These are phyloP conservation scores for Endocalyx cinctus DNA, from an alignment of 2,329 filamentous ascomycete species.

Conservation along the genomic window DNA sequence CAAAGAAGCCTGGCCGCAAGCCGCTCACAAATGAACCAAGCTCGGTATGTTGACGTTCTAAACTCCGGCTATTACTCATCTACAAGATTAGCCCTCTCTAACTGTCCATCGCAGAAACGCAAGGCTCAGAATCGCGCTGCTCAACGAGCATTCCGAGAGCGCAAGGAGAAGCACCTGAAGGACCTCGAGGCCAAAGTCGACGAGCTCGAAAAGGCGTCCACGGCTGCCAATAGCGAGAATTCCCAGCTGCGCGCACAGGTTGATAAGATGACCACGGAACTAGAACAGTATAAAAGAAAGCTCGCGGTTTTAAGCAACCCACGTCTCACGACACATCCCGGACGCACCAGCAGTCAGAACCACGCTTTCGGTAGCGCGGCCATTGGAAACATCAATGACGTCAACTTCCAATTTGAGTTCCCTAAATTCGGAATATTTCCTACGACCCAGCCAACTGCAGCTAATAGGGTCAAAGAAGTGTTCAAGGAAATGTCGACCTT, in stretches of 20 bases:
- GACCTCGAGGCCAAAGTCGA: constrained; percentile 76
- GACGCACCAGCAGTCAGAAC: constrained; percentile 41
- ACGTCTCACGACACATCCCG: constrained; percentile 20
- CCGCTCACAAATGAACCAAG: constrained; percentile 93
- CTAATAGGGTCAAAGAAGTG: constrained; percentile 10
- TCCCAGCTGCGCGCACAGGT: constrained; percentile 78
- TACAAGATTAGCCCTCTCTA: constrained; percentile 17
- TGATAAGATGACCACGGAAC: constrained; percentile 77
- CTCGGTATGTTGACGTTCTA: constrained; percentile 79
- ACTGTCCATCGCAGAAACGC: constrained; percentile 62
- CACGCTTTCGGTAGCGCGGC: constrained; percentile 41
- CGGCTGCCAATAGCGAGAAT: constrained; percentile 82
- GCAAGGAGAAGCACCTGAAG: constrained; percentile 87
- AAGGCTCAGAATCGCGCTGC: constrained; percentile 95
- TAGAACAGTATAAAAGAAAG: constrained; percentile 87
- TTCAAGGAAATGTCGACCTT: constrained; percentile 18
- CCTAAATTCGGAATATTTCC: constrained; percentile 82
- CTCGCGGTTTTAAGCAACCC: constrained; percentile 54
- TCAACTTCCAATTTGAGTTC: constrained; percentile 93
- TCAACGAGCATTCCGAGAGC: constrained; percentile 87
- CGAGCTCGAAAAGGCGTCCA: constrained; percentile 75
- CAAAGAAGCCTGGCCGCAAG: constrained; percentile 96
- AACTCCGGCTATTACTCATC: constrained; percentile 4
- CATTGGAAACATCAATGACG: constrained; percentile 60
- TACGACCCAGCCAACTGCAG: constrained; percentile 30